Percentiles rank a stretch among this genome's conserved stretches.
These are phyloP conservation scores for Nadsonia starkeyi-henricii DNA, from an alignment of 1,139 yeast genomes.

Conservation along the genomic window DNA sequence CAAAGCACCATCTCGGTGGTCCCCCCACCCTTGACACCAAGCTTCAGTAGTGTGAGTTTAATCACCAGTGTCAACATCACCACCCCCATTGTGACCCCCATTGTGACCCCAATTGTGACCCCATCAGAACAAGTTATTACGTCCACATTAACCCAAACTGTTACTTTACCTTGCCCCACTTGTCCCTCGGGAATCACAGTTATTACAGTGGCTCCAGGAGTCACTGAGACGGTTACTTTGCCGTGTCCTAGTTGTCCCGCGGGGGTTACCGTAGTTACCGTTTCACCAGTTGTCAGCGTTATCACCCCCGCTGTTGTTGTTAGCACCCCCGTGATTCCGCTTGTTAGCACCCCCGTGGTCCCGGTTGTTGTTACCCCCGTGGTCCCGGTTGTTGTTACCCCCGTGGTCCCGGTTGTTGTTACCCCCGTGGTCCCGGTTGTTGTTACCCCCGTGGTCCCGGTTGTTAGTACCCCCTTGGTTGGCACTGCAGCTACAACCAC, in stretches of 20 bases:
- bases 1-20: slow-evolving; percentile 1
- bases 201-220: slow-evolving; percentile 1
- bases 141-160: background rate
- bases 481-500: slow-evolving; percentile 1
- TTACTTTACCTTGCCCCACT: background rate
- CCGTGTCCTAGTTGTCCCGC: slow-evolving; percentile 1
- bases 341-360: slow-evolving; percentile 3
- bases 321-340: slow-evolving; percentile 3
- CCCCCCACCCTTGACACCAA: slow-evolving; percentile 1
- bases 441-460: background rate
- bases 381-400: slow-evolving; percentile 1
- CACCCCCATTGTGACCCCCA: slow-evolving; percentile 1
- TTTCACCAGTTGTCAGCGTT: no score
- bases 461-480: background rate
- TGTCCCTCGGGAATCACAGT: slow-evolving; percentile 1
- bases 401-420: slow-evolving; percentile 1
- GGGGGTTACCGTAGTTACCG: background rate
- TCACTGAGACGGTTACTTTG: background rate
- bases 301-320: background rate
- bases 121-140: background rate
- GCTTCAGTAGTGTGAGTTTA: slow-evolving; percentile 2
- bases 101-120: slow-evolving; percentile 3
- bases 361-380: slow-evolving; percentile 1
- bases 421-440: slow-evolving; percentile 2
- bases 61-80: background rate